A percentile compares a stretch with the other conserved stretches of the same genome.
Evolutionary conservation across 2,329 filamentous ascomycete genomes (phyloP).

Genomic region (Acephala macrosclerotiorum): DNA sequence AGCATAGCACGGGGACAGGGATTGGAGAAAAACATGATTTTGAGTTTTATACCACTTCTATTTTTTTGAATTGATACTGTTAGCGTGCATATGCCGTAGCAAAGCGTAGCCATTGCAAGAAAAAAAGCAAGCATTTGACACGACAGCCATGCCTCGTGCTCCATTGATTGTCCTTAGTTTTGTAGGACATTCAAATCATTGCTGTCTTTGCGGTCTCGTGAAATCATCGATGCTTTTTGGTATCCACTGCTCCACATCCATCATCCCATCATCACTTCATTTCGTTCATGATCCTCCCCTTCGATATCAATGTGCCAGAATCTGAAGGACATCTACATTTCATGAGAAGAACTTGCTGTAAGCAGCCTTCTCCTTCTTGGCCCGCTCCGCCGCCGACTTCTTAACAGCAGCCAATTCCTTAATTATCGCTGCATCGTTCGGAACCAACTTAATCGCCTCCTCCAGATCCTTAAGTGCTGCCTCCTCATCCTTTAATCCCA

Average conservation of each 20-base stretch:
- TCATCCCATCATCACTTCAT: background rate
- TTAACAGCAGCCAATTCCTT: conserved; percentile 82
- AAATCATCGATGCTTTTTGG: background rate
- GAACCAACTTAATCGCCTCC: conserved; percentile 76
- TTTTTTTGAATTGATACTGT: conserved; percentile 19
- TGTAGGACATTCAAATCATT: no score
- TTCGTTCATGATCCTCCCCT: background rate
- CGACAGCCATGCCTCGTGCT: background rate
- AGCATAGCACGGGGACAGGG: background rate
- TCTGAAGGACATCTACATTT: conserved; percentile 10
- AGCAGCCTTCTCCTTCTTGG: conserved; percentile 89
- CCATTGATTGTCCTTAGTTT: background rate
- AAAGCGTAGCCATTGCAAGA: conserved; percentile 4
- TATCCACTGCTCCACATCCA: background rate
- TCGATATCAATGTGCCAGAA: background rate
- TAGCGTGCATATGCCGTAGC: conserved; percentile 8
- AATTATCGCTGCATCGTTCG: conserved; percentile 75
- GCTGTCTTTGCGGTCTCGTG: no score
- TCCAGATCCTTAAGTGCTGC: conserved; percentile 77
- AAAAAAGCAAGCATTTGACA: background rate
- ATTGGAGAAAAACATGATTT: conserved; percentile 4
- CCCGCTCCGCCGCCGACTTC: conserved; percentile 74
- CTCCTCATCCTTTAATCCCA: conserved; percentile 85
- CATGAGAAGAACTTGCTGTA: conserved; percentile 86
- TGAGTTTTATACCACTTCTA: conserved; percentile 20